phyloP scores from a whole-genome alignment of 1,139 yeast species.

The Kodamaea derodonti region DNA sequence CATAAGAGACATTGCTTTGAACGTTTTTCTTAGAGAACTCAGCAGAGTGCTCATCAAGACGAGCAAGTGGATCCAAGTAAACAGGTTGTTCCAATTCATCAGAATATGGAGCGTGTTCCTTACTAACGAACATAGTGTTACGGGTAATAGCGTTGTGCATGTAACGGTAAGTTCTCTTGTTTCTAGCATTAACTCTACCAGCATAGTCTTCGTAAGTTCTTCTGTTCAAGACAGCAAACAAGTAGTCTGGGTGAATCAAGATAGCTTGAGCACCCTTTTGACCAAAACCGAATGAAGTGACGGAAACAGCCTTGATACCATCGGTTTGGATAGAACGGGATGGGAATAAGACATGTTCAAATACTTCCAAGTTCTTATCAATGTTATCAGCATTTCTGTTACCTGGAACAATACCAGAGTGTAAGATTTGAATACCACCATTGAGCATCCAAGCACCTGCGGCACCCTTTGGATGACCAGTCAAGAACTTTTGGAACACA shows the following conservation, averaged over 20 bases:
- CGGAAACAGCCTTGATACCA: constrained; percentile 95
- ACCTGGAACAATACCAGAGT: constrained; percentile 95
- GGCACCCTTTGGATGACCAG: constrained; percentile 99
- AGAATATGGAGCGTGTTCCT: constrained; percentile 88
- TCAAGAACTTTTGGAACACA: constrained; percentile 96
- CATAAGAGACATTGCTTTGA: constrained; percentile 33
- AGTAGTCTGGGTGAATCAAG: constrained; percentile 88
- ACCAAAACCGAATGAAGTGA: constrained; percentile 98
- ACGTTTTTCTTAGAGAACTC: constrained; percentile 40
- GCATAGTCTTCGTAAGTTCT: constrained; percentile 66
- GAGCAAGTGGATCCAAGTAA: constrained; percentile 93
- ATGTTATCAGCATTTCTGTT: constrained; percentile 97
- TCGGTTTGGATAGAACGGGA: constrained; percentile 91
- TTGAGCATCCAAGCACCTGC: constrained; percentile 99
- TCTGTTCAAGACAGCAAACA: constrained; percentile 77
- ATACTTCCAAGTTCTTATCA: constrained; percentile 77
- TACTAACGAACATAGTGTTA: constrained; percentile 88
- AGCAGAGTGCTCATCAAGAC: constrained; percentile 57
- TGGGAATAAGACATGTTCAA: constrained; percentile 88
- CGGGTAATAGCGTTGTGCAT: constrained; percentile 92
- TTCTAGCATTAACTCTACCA: constrained; percentile 70
- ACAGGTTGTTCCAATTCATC: constrained; percentile 85
- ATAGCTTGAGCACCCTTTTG: constrained; percentile 98
- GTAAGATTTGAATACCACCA: constrained; percentile 92
- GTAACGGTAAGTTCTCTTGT: constrained; percentile 90